A percentile compares a stretch with the other conserved stretches of the same genome.
phyloP scores from a whole-genome alignment of 345 rosid species.

The Crucihimalaya himalaica region DNA sequence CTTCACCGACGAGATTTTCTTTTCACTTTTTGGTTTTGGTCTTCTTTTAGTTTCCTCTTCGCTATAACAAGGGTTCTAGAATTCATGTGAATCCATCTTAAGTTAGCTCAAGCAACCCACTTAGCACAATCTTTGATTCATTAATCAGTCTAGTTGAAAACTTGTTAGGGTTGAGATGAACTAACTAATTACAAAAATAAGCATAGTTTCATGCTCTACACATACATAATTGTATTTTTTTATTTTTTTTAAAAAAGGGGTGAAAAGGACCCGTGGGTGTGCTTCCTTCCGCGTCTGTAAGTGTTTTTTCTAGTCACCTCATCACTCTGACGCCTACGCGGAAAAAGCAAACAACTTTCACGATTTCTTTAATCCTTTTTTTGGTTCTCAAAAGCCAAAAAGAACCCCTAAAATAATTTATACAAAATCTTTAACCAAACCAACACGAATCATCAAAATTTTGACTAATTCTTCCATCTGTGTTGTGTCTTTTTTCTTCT shows the following conservation, averaged over 20 bases:
- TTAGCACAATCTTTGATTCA: neutral
- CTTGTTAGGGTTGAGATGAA: too few relatives aligned
- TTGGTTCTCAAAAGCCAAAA: slow-evolving; percentile 14
- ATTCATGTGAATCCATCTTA: neutral
- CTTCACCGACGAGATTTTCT: slow-evolving; percentile 29
- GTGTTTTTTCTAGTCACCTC: slow-evolving; percentile 14
- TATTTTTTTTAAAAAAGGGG: neutral
- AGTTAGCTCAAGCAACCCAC: slow-evolving; percentile 11
- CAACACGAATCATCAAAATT: slow-evolving; percentile 37
- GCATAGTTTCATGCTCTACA: neutral
- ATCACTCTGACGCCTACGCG: slow-evolving; percentile 37
- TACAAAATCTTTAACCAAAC: slow-evolving; percentile 21
- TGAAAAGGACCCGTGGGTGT: slow-evolving; percentile 26
- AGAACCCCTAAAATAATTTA: slow-evolving; percentile 1
- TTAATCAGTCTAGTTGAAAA: neutral
- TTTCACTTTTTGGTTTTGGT: slow-evolving; percentile 5
- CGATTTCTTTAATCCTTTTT: slow-evolving; percentile 13
- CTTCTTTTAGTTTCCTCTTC: neutral
- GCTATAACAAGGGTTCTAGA: neutral
- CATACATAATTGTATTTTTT: too few relatives aligned
- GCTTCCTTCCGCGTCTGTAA: slow-evolving; percentile 29
- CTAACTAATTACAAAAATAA: neutral
- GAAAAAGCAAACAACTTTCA: slow-evolving; percentile 37
- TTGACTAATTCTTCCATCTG: slow-evolving; percentile 31
- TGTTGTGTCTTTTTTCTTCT: neutral